Conservation (phyloP, 805 yeast genomes). For the Henningerozyma blattae region DNA sequence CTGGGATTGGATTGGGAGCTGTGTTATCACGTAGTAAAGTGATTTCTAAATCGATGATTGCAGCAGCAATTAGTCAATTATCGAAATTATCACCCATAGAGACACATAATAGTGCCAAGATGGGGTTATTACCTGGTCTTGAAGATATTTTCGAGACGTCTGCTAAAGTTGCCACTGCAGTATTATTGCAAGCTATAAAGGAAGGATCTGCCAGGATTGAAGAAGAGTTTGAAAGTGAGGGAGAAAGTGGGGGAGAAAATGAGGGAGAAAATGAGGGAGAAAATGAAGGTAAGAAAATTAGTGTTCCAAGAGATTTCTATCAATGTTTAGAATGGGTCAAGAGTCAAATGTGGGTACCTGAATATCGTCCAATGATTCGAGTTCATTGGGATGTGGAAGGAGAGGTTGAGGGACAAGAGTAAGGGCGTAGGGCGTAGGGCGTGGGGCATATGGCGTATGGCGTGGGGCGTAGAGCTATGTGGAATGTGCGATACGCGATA, state of each 20-base stretch:
- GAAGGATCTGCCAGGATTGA: slow-evolving; percentile 81
- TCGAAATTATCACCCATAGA: slow-evolving; percentile 72
- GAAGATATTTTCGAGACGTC: slow-evolving; percentile 81
- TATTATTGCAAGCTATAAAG: slow-evolving; percentile 72
- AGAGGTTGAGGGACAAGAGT: too few species aligned
- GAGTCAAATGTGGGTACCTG: slow-evolving; percentile 93
- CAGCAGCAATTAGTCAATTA: slow-evolving; percentile 89
- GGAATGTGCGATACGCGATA: too few species aligned
- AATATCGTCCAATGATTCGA: slow-evolving; percentile 75
- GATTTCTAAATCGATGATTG: slow-evolving; percentile 83
- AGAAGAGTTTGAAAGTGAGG: slow-evolving; percentile 30
- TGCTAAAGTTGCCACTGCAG: slow-evolving; percentile 88
- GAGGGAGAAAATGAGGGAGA: slow-evolving; percentile 37
- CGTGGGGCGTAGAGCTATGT: too few species aligned
- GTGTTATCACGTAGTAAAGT: slow-evolving; percentile 75
- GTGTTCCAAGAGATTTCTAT: slow-evolving; percentile 71
- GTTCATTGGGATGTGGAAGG: slow-evolving; percentile 24
- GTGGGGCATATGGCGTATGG: too few species aligned
- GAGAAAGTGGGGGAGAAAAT: too few species aligned
- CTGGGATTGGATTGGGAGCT: slow-evolving; percentile 96
- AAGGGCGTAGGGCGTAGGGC: too few species aligned
- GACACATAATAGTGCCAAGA: slow-evolving; percentile 30
- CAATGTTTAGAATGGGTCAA: slow-evolving; percentile 81
- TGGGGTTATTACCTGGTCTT: slow-evolving; percentile 65
- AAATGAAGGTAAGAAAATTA: slow-evolving; percentile 28